Evolutionary conservation across 345 rosid genomes (phyloP).

Genomic region (Populus tremula): DNA sequence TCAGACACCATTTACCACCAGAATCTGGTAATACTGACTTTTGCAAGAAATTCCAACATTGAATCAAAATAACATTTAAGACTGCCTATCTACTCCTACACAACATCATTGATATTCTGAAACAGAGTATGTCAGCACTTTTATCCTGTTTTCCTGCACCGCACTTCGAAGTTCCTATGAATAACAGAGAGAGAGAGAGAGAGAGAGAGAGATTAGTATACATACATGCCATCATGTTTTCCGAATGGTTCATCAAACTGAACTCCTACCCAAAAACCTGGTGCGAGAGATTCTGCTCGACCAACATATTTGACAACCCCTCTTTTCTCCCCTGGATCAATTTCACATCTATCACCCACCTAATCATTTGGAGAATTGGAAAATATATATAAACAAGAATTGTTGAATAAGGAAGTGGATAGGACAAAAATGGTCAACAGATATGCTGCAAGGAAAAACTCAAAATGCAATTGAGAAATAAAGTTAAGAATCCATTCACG

Average conservation of each 20-base stretch:
- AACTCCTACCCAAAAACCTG: slow-evolving; percentile 92
- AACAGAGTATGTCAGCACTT: too few relatives aligned
- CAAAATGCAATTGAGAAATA: too few relatives aligned
- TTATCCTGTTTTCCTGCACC: too few relatives aligned
- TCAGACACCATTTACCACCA: too few relatives aligned
- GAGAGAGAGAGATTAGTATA: not conserved
- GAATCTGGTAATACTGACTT: too few relatives aligned
- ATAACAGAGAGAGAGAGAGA: not conserved
- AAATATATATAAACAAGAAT: not conserved
- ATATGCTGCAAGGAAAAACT: not conserved
- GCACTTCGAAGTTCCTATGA: not conserved
- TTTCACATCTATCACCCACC: slow-evolving; percentile 91
- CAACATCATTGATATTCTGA: too few relatives aligned
- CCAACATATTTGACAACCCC: slow-evolving; percentile 81
- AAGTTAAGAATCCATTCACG: too few relatives aligned
- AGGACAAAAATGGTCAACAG: not conserved
- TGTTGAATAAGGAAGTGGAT: not conserved
- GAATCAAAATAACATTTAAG: too few relatives aligned
- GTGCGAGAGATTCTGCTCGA: slow-evolving; percentile 69
- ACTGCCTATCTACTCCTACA: too few relatives aligned
- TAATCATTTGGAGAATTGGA: slow-evolving; percentile 16
- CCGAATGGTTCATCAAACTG: slow-evolving; percentile 95
- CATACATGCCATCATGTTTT: slow-evolving; percentile 94
- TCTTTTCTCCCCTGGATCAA: slow-evolving; percentile 90
- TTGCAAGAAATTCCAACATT: too few relatives aligned